These are phyloP conservation scores for Petunia axillaris DNA, from an alignment of 257 asterid species.

Conservation along the genomic window DNA sequence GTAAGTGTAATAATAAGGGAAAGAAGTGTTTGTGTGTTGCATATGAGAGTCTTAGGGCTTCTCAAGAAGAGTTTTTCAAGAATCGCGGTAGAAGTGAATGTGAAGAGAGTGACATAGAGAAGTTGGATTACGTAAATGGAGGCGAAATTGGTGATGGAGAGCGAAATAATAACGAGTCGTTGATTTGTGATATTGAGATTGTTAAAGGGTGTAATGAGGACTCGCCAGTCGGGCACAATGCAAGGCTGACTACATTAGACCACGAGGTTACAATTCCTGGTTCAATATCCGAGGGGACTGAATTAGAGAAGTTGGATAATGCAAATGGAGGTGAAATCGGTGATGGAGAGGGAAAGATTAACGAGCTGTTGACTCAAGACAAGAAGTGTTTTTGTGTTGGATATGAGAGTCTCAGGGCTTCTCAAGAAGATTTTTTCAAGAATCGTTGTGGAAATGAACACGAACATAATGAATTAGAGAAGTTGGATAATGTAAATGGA, in stretches of 20 bases:
- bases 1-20: conserved; percentile 54
- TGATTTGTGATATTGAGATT: background rate
- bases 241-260: background rate
- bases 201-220: background rate
- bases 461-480: conserved; percentile 22
- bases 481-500: conserved; percentile 24
- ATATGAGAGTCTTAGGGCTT: conserved; percentile 71
- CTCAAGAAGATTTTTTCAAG: conserved; percentile 75
- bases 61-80: conserved; percentile 78
- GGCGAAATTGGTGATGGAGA: conserved; percentile 28
- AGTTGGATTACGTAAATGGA: conserved; percentile 23
- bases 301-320: conserved; percentile 24
- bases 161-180: background rate
- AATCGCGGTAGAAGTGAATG: conserved; percentile 25
- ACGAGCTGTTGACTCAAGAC: background rate
- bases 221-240: background rate
- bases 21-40: conserved; percentile 76
- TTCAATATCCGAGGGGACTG: background rate
- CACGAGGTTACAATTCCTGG: conserved; percentile 4
- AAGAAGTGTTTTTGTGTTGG: conserved; percentile 75
- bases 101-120: conserved; percentile 23
- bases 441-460: conserved; percentile 26
- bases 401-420: conserved; percentile 71
- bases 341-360: conserved; percentile 22
- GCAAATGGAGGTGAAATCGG: conserved; percentile 10